Base-by-base conservation (phyloP, 495 filamentous ascomycete species). In the Bombardia bombarda region DNA sequence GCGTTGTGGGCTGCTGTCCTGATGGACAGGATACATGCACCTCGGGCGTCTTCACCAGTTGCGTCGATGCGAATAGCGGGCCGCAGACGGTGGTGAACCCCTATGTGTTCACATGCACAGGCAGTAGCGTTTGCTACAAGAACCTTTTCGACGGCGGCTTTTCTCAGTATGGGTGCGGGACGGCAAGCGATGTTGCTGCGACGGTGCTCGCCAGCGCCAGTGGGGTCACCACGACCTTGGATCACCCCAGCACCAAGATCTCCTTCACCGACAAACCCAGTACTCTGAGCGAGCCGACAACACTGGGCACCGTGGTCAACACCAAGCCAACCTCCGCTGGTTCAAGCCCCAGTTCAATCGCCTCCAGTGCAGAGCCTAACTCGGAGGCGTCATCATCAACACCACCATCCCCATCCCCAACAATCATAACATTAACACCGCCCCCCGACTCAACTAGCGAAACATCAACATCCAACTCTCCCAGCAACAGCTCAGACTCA, bases 1-100 rank as follows among this genome's bases (percentile, higher is more conserved):
- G 59, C 24, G 62, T 66, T 3, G 57, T 73, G n/a, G 70, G 70
- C 25, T 73, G 70, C 50, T 73, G 70, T 43, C 70, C 70, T 4
- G 61, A 72, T 43, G 67, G 66, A 16, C 40, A 38, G n/a, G 60
- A 54, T 6, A 43, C 56, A 13, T 73, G 70, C 45, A 69, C 68
- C 3, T 56, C 56, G 7, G 70, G 70, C 28, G 64, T 73, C 32
- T 73, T 66, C 47, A 73, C 70, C 2, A 62, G 63, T 16, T 73
- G 70, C 25, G 70, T 72, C 31, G 70, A 73, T 46, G 43, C 40
- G 26, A 67, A 70, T 42, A 72, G 61, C 44, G 52, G 49, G 17
- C 60, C 65, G 13, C 68, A 73, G 50, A 69, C 65, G 22, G 68
- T 65, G 50, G 58, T 65, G 38, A 67, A 73, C 47, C 70, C 68